A percentile compares a stretch with the other conserved stretches of the same genome.
Conservation (phyloP, 768 basidiomycete species). For the Leccinum fibrillosum region DNA sequence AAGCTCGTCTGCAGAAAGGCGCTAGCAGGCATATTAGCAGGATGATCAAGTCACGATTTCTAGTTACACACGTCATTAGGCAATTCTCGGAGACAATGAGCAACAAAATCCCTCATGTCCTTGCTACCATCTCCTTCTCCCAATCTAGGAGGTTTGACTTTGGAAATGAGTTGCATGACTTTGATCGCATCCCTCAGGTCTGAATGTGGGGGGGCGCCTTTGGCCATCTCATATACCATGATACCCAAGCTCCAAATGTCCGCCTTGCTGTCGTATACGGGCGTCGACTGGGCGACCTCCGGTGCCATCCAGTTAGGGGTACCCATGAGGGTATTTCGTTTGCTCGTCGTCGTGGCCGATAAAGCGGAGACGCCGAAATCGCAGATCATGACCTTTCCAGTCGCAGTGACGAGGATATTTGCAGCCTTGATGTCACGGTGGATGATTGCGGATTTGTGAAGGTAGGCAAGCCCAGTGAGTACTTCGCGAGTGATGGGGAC, state of each 20-base stretch:
- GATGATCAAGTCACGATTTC: not conserved
- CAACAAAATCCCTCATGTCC: constrained; percentile 87
- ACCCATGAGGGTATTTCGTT: constrained; percentile 94
- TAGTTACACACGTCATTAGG: constrained; percentile 63
- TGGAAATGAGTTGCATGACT: constrained; percentile 88
- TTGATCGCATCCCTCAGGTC: constrained; percentile 77
- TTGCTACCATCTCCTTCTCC: constrained; percentile 75
- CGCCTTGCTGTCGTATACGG: constrained; percentile 95
- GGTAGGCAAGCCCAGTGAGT: constrained; percentile 79
- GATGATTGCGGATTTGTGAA: constrained; percentile 92
- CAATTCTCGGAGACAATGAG: constrained; percentile 75
- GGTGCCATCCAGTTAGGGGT: constrained; percentile 99
- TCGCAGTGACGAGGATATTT: constrained; percentile 86
- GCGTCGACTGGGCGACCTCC: constrained; percentile 85
- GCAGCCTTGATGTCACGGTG: constrained; percentile 98
- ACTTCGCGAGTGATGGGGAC: constrained; percentile 88
- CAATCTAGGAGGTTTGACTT: constrained; percentile 77
- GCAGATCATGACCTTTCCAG: constrained; percentile 91
- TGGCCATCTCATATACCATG: constrained; percentile 93
- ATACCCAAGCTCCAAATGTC: constrained; percentile 99
- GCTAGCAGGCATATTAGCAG: constrained; percentile 41
- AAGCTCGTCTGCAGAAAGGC: constrained; percentile 87
- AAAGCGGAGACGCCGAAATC: constrained; percentile 98
- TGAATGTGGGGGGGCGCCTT: constrained; percentile 92
- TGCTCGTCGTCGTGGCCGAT: constrained; percentile 77